Base-by-base conservation (phyloP, 106 monocot species). In the Alisma plantagoaquatica region DNA sequence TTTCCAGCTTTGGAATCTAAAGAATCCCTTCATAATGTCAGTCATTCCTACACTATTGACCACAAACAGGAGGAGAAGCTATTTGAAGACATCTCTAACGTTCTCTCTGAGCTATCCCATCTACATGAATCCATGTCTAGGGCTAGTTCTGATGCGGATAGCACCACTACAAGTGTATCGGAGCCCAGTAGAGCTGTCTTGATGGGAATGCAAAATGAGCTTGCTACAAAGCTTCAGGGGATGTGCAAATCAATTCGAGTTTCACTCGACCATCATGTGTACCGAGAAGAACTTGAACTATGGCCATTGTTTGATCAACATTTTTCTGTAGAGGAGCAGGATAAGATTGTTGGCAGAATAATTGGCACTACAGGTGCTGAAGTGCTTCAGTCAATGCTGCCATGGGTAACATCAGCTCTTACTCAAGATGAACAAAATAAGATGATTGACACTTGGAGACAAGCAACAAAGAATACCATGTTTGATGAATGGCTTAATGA, bases 401-500 rank as follows among this genome's bases (percentile, higher is more conserved):
- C 98, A 27, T 99, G 98, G 98, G 98, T 99, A 25, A 99, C 90
- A n/a, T 79, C 85, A 52, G 98, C 75, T 19, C 82, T 99, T 43
- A 82, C 90, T 32, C 81, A 72, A 55, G 86, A 99, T 43, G 98
- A 99, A 61, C 98, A 99, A 68, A 86, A 99, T 53, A 85, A 67
- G 61, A 90, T 99, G 90, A 79, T 99, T 73, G 98, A 99, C 29
- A 99, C 90, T 56, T 90, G 90, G 86, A 84, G 61, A 56, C 75
- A 86, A 59, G 86, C 79, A 57, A 86, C 98, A 16, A 99, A 85
- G 65, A 99, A 99, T 49, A 99, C 98, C 29, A 99, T 99, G 98
- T 99, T 99, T 45, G 74, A 82, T 75, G 98, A 99, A 48, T 99
- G 98, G 98, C 63, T 99, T 68, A 99, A 99, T 69, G 90, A 85